A percentile compares a stretch with the other conserved stretches of the same genome.
Evolutionary conservation across 495 filamentous ascomycete genomes (phyloP).

Genomic region (Trichoderma gamsii): DNA sequence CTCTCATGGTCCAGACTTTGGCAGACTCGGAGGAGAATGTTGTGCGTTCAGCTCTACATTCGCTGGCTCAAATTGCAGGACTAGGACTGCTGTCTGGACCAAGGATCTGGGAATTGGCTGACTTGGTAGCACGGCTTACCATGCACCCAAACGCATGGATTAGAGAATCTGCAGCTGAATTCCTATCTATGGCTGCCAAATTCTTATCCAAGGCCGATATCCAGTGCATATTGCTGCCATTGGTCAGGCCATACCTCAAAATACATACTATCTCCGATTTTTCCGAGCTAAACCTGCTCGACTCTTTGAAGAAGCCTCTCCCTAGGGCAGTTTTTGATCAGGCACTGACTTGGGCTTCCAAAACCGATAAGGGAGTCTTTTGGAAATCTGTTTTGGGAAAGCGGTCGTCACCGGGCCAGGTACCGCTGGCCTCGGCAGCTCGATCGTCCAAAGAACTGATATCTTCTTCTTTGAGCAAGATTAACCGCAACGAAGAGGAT

Average conservation of each 20-base stretch:
- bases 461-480: constrained; percentile 35
- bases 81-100: constrained; percentile 80
- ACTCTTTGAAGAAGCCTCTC: constrained; percentile 78
- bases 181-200: constrained; percentile 68
- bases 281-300: constrained; percentile 67
- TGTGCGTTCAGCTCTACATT: constrained; percentile 81
- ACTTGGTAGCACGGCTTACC: constrained; percentile 72
- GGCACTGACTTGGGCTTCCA: constrained; percentile 78
- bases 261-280: constrained; percentile 41
- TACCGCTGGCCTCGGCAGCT: constrained; percentile 32
- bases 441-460: constrained; percentile 26
- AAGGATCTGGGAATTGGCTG: constrained; percentile 80
- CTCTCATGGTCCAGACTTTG: constrained; percentile 93
- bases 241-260: constrained; percentile 79
- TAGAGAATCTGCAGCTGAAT: constrained; percentile 76
- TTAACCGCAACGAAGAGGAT: constrained; percentile 84
- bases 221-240: constrained; percentile 72
- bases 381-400: constrained; percentile 71
- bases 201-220: constrained; percentile 78
- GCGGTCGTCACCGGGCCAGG: constrained; percentile 43
- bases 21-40: constrained; percentile 95
- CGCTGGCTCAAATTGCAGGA: constrained; percentile 82
- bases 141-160: constrained; percentile 96
- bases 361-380: constrained; percentile 71
- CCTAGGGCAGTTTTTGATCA: constrained; percentile 74